Evolutionary conservation across 176 grass and related monocot genomes (phyloP), one percentile per base, ranked within the genome.

Genomic region (Ampelocalamus luodianensis): DNA sequence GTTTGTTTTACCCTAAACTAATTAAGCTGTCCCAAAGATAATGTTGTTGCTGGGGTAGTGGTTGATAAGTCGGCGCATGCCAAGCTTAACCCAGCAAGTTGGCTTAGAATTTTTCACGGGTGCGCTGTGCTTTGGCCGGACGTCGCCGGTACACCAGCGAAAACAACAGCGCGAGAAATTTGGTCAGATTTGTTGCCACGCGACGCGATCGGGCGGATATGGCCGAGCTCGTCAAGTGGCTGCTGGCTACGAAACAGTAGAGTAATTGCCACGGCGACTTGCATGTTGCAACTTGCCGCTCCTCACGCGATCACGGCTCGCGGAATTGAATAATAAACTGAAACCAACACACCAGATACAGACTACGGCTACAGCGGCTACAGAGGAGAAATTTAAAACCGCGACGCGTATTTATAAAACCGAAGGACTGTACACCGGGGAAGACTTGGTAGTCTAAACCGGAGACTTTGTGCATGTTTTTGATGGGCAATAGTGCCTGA

Each of bases 181-280:
- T 71, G 77, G 70, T 32, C 79, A 29, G 72, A 89, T 80, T 74
- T 85, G 81, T 29, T 55, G 82, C 82, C 8, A 23, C 82, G 76
- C 76, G 45, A 43, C 8, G 42, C 16, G 6, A 65, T 34, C 14
- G 18, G 10, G 10, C 10, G 18, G 12, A n/a, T 58, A 5, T 17
- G 46, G 34, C 26, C 29, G 10, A 43, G 32, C 54, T 32, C 14
- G 20, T 64, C 65, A 66, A 88, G 81, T 88, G 74, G 71, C 18
- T 32, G 71, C 18, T 32, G 46, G 72, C 61, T 45, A 80, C 76
- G 76, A 77, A 81, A 82, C 65, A 46, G 36, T 29, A 9, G 77
- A 65, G 88, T 81, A 77, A 78, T 82, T 58, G 72, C 72, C 27
- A 78, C 46, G 79, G 58, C 65, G 79, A 86, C 58, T 42, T 40